Percentiles rank a stretch among this genome's conserved stretches.
Conservation (phyloP, 768 basidiomycete genomes). For the Thelephora aurantiotincta region DNA sequence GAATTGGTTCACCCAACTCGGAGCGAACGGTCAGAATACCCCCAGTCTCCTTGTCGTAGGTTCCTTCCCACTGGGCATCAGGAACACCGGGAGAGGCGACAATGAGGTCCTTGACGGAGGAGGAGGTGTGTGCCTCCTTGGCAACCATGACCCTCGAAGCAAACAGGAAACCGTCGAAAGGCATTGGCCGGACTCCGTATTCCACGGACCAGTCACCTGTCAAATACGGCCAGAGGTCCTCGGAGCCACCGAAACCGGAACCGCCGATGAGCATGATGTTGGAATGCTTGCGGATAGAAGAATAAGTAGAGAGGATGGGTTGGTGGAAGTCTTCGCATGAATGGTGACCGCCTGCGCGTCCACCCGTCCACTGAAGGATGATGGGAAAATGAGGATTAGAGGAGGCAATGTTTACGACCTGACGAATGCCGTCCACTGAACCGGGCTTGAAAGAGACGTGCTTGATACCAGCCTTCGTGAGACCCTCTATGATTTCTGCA, state of each 20-base stretch:
- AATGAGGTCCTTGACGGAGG: constrained; percentile 93
- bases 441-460: constrained; percentile 98
- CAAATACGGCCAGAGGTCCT: constrained; percentile 94
- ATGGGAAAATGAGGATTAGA: constrained; percentile 93
- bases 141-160: constrained; percentile 98
- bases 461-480: constrained; percentile 77
- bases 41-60: constrained; percentile 87
- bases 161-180: constrained; percentile 94
- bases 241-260: constrained; percentile 90
- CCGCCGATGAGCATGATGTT: constrained; percentile 90
- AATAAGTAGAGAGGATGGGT: constrained; percentile 83
- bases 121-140: constrained; percentile 91
- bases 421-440: constrained; percentile 93
- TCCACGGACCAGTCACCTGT: constrained; percentile 89
- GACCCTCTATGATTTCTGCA: constrained; percentile 81
- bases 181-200: constrained; percentile 88
- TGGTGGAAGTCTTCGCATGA: constrained; percentile 98
- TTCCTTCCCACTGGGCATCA: constrained; percentile 87
- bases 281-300: constrained; percentile 71
- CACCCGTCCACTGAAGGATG: constrained; percentile 98
- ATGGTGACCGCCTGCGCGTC: constrained; percentile 96
- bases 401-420: constrained; percentile 91
- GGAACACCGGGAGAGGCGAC: constrained; percentile 87
- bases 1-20: constrained; percentile 96
- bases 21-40: constrained; percentile 95